These are phyloP conservation scores for Spatholobus suberectus DNA, from an alignment of 306 rosid species.

Conservation along the genomic window DNA sequence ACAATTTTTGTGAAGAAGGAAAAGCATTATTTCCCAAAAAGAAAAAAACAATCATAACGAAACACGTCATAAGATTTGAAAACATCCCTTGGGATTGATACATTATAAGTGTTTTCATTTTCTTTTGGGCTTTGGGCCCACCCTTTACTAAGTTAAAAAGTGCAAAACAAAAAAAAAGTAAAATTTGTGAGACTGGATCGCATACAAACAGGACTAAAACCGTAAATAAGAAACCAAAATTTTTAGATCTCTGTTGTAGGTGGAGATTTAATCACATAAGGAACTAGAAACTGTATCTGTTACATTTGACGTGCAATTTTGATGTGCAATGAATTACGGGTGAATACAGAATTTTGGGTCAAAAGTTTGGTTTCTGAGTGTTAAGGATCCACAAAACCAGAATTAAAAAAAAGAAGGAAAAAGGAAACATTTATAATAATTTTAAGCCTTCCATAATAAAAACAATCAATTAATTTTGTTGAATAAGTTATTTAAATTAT, in stretches of 20 bases:
- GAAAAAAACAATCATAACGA: background rate
- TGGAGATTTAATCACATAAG: too few species aligned
- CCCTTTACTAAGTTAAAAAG: background rate
- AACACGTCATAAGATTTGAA: background rate
- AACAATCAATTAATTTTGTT: too few species aligned
- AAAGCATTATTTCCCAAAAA: background rate
- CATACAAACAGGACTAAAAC: background rate
- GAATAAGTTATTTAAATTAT: too few species aligned
- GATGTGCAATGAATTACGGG: too few species aligned
- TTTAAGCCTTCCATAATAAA: too few species aligned
- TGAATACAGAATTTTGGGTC: too few species aligned
- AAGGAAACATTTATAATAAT: too few species aligned
- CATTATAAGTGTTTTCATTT: background rate
- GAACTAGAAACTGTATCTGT: too few species aligned
- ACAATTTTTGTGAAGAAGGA: background rate
- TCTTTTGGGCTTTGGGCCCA: background rate
- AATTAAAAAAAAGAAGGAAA: too few species aligned
- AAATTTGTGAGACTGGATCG: background rate
- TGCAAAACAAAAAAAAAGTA: background rate
- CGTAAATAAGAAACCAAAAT: background rate
- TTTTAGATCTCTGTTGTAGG: too few species aligned
- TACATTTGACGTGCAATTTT: too few species aligned
- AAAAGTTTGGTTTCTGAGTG: background rate
- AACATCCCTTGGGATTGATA: background rate
- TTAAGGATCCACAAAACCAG: background rate